Evolutionary conservation across 345 rosid genomes (phyloP).

Genomic region (Mallotus nudiflorus): DNA sequence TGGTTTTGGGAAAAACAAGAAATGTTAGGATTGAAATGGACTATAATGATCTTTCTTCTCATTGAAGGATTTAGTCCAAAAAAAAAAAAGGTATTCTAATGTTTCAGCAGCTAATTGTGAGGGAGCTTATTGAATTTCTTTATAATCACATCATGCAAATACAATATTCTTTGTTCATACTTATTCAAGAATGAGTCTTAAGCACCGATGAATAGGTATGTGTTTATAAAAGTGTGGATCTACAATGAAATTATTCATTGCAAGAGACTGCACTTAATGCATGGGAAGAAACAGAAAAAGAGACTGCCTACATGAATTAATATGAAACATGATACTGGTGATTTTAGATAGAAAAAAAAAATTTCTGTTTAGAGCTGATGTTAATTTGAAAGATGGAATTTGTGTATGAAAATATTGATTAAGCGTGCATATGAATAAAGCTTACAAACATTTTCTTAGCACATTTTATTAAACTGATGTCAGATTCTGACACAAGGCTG

Average conservation of each 20-base stretch:
- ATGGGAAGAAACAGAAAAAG: not conserved
- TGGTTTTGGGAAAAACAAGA: not conserved
- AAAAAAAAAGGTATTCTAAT: too few relatives aligned
- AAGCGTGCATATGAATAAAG: not conserved
- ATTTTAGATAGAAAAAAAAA: not conserved
- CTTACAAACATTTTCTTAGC: not conserved
- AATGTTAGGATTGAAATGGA: not conserved
- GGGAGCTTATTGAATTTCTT: not conserved
- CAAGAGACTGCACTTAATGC: not conserved
- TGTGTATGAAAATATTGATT: not conserved
- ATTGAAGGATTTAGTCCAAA: too few relatives aligned
- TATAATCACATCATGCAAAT: not conserved
- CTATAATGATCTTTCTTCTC: too few relatives aligned
- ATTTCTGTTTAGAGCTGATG: too few relatives aligned
- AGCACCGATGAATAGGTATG: not conserved
- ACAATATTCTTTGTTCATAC: not conserved
- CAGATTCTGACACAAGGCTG: not conserved
- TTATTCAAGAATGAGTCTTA: not conserved
- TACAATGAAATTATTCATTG: not conserved
- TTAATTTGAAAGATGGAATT: not conserved
- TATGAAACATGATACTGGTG: not conserved
- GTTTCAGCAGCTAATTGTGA: not conserved
- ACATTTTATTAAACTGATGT: too few relatives aligned
- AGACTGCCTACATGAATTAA: not conserved
- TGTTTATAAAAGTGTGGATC: too few relatives aligned